These are phyloP conservation scores for Dissophora globulifera DNA, from an alignment of 192 early-diverging fungal species.

Conservation along the genomic window DNA sequence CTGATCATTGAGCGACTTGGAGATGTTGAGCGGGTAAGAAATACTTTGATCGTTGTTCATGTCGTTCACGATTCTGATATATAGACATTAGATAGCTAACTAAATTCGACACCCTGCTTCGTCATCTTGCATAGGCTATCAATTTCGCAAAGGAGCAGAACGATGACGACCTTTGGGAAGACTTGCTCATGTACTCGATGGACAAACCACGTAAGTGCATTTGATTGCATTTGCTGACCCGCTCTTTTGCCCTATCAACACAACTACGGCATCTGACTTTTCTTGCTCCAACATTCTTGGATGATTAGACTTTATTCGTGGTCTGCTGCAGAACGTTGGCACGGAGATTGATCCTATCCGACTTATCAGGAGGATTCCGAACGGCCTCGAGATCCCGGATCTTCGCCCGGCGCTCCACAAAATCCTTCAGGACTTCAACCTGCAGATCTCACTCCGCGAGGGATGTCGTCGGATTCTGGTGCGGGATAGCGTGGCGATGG, in stretches of 20 bases:
- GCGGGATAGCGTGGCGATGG: constrained; percentile 85
- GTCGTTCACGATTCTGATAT: no score
- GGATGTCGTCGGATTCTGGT: constrained; percentile 93
- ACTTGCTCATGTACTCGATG: constrained; percentile 91
- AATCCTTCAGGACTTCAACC: constrained; percentile 90
- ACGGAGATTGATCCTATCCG: constrained; percentile 86
- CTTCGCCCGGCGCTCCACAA: constrained; percentile 85
- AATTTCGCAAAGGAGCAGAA: constrained; percentile 99
- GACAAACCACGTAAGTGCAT: constrained; percentile 87
- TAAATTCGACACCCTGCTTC: neutral
- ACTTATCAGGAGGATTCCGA: constrained; percentile 83
- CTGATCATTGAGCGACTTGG: constrained; percentile 91
- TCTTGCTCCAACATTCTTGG: constrained; percentile 2
- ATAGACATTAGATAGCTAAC: no score
- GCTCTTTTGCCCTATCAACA: no score
- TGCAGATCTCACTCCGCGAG: constrained; percentile 90
- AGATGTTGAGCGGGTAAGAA: constrained; percentile 83
- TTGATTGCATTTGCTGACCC: constrained; percentile 1
- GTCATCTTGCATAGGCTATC: constrained; percentile 75
- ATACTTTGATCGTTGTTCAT: no score
- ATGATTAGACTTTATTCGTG: constrained; percentile 85
- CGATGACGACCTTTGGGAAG: constrained; percentile 95
- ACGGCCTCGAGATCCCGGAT: constrained; percentile 81
- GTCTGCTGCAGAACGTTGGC: constrained; percentile 89
- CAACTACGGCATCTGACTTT: no score